Conservation (phyloP, 2,329 filamentous ascomycete genomes). For the Alternaria ventricosa region DNA sequence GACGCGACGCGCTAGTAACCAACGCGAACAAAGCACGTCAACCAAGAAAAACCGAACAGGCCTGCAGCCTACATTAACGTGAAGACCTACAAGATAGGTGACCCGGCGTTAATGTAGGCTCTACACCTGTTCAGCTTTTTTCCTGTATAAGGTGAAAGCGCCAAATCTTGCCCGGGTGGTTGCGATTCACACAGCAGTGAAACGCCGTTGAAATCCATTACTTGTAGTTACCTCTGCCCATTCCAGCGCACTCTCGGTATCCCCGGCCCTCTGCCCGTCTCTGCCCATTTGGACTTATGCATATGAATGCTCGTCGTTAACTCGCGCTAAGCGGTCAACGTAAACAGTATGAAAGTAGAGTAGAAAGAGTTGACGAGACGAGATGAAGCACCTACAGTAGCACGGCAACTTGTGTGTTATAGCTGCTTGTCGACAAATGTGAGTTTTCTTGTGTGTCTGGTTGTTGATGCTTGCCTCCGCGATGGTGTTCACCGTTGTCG, state of each 20-base stretch:
- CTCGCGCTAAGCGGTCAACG: slow-evolving; percentile 13
- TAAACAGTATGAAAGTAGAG: background rate
- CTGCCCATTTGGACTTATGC: slow-evolving; percentile 27
- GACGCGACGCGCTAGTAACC: slow-evolving; percentile 32
- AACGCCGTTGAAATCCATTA: slow-evolving; percentile 12
- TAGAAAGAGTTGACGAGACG: background rate
- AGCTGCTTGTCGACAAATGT: background rate
- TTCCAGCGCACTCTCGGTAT: slow-evolving; percentile 1
- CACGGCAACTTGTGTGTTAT: background rate
- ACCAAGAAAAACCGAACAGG: background rate
- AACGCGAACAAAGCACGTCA: slow-evolving; percentile 12
- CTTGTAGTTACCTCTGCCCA: slow-evolving; percentile 28
- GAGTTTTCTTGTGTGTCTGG: background rate
- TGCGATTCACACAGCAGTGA: slow-evolving; percentile 7
- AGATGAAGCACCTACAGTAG: background rate
- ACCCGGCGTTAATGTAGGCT: background rate
- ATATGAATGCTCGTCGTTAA: slow-evolving; percentile 10
- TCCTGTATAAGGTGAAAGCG: background rate
- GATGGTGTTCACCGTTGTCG: background rate
- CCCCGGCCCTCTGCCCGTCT: background rate
- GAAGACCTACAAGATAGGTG: background rate
- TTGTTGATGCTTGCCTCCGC: background rate
- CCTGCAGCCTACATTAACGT: background rate
- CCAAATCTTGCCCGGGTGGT: background rate
- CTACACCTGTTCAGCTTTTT: background rate